Conservation (phyloP, 2,329 filamentous ascomycete genomes). For the Cryphonectria radicalis region DNA sequence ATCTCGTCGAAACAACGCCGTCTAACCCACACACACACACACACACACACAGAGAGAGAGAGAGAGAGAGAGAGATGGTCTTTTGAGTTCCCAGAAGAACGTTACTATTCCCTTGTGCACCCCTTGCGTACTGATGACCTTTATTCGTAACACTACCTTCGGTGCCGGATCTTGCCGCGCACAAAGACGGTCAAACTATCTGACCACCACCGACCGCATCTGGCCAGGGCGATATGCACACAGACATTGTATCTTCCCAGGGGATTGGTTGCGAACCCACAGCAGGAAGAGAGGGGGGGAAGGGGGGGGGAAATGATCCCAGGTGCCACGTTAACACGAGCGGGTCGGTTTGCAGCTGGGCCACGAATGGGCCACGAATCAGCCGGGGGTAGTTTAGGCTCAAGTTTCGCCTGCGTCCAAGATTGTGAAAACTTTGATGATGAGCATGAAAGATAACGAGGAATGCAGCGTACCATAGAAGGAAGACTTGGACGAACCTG, state of each 20-base stretch:
- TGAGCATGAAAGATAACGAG: background rate
- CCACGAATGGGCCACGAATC: background rate
- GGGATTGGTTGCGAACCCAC: background rate
- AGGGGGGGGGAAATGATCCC: background rate
- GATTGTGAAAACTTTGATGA: background rate
- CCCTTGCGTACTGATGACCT: background rate
- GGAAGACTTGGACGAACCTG: no score
- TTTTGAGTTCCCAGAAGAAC: background rate
- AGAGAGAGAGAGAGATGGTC: background rate
- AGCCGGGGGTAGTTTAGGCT: background rate
- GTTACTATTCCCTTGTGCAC: background rate
- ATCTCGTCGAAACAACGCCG: constrained; percentile 8
- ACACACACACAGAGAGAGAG: background rate
- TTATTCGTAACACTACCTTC: background rate
- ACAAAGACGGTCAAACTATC: background rate
- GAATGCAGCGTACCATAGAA: background rate
- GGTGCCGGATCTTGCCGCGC: background rate
- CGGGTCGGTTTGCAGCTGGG: background rate
- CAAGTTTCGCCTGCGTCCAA: background rate
- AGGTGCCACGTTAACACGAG: constrained; percentile 8
- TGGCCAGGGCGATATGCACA: background rate
- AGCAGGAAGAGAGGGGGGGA: background rate
- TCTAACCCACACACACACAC: background rate
- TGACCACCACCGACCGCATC: background rate
- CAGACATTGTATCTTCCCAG: background rate